Percentiles rank a stretch among this genome's conserved stretches.
Evolutionary conservation across 768 basidiomycete species (phyloP).

Genomic region (Suillus discolor): DNA sequence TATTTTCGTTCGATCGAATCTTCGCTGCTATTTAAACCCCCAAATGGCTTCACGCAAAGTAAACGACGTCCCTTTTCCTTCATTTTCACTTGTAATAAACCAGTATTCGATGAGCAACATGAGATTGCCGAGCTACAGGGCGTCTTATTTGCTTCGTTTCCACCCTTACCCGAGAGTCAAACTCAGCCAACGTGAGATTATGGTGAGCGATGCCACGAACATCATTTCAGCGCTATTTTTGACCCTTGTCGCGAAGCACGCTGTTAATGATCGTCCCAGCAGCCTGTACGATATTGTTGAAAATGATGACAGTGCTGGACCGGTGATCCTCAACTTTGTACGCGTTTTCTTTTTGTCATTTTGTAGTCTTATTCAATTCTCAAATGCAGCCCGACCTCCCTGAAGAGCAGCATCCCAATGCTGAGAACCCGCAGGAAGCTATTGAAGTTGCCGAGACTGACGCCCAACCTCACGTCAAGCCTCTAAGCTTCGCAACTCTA

Average conservation of each 20-base stretch:
- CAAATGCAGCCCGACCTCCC: background rate
- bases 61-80: slow-evolving; percentile 4
- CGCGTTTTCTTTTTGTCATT: background rate
- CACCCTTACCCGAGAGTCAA: slow-evolving; percentile 16
- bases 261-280: background rate
- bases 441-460: background rate
- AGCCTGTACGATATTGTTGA: background rate
- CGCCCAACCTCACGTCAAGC: background rate
- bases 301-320: background rate
- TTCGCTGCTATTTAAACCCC: slow-evolving; percentile 9
- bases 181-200: slow-evolving; percentile 10
- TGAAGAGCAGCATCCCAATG: background rate
- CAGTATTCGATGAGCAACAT: background rate
- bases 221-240: background rate
- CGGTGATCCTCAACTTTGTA: background rate
- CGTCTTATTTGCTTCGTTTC: slow-evolving; percentile 14
- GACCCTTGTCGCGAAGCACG: slow-evolving; percentile 1
- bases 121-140: slow-evolving; percentile 14
- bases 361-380: background rate
- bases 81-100: background rate
- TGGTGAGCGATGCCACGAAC: slow-evolving; percentile 6
- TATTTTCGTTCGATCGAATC: background rate
- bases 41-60: background rate
- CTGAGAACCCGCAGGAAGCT: slow-evolving; percentile 1
- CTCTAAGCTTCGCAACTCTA: background rate